These are phyloP conservation scores for Tylopilus sp. DNA, from an alignment of 768 basidiomycete genomes.

Conservation along the genomic window DNA sequence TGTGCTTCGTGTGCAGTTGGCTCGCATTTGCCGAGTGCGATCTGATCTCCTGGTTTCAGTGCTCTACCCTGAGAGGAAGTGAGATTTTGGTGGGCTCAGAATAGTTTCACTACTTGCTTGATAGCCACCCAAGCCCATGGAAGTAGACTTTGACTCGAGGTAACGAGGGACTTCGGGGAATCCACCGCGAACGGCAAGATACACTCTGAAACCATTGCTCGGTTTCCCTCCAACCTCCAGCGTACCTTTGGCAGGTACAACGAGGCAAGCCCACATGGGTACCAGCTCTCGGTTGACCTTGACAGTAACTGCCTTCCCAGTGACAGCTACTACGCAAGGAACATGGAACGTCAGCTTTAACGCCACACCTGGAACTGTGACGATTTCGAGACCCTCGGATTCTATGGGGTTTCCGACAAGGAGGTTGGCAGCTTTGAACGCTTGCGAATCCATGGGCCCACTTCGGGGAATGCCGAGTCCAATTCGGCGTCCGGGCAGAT, in stretches of 20 bases:
- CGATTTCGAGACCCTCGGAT: conserved; percentile 55
- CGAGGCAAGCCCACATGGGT: conserved; percentile 47
- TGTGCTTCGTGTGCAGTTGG: conserved; percentile 18
- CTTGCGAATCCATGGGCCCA: conserved; percentile 61
- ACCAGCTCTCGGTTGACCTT: conserved; percentile 38
- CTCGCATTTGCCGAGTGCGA: conserved; percentile 37
- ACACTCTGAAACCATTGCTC: conserved; percentile 47
- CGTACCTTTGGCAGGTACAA: conserved; percentile 42
- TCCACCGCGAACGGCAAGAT: conserved; percentile 56
- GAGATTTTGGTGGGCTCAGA: conserved; percentile 1
- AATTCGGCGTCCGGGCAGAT: conserved; percentile 49
- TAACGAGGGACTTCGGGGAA: conserved; percentile 55
- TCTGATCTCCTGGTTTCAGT: conserved; percentile 47
- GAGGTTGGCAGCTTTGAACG: conserved; percentile 54
- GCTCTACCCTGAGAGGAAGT: conserved; percentile 43
- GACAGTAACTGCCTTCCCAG: conserved; percentile 46
- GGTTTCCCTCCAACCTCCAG: conserved; percentile 36
- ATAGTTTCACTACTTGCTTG: conserved; percentile 37
- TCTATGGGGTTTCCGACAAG: conserved; percentile 50
- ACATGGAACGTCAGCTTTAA: conserved; percentile 50
- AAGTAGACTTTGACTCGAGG: conserved; percentile 64
- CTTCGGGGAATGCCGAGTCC: conserved; percentile 59
- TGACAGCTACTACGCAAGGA: conserved; percentile 48
- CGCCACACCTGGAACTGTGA: conserved; percentile 41
- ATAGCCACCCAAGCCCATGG: conserved; percentile 58